Evolutionary conservation across 2,329 filamentous ascomycete species (phyloP), one percentile per base, ranked within the genome.

Genomic region (Aquanectria penicillioides): DNA sequence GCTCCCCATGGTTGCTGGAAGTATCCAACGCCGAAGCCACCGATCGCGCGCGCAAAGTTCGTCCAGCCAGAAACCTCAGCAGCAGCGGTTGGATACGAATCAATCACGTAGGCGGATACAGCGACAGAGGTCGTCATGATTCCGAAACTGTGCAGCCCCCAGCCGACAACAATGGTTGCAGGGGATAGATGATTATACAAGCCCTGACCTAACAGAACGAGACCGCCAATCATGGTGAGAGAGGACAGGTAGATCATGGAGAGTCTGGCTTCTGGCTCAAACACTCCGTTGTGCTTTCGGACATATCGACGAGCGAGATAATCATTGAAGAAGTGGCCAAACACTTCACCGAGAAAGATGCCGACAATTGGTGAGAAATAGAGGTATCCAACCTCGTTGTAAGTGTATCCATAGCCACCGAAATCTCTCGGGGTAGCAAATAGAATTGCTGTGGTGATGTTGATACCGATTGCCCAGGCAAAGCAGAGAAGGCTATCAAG

Each of bases 281-380:
- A 83, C 44, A 74, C 77, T n/a, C 83, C 83, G 5, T 76, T 68
- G 69, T 86, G 79, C 3, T 71, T 69, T 7, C 71, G 69, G 26
- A 82, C 80, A 62, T 82, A 83, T 22, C 74, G 69, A 10, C 68
- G 73, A 6, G 81, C 80, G 8, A 85, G 67, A 3, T 74, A 59
- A 62, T 87, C 84, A 69, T 87, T 83, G 6, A 86, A 73, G 78
- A 79, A 86, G 70, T 87, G 85, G 6, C 85, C 85, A 4, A 75
- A 69, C 0, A 81, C 53, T 72, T 86, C 83, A 22, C 84, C 86
- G 0, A 87, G 70, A 12, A 85, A 68, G 3, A 81, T 79, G 4
- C 79, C 85, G 1, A 86, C 78, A 22, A 87, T 77, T 3, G 83
- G 83, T 0, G 83, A 82, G 68, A 88, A 86, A 72, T 88, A 87